Conservation (phyloP, 345 rosid species). For the Salix dunnii region DNA sequence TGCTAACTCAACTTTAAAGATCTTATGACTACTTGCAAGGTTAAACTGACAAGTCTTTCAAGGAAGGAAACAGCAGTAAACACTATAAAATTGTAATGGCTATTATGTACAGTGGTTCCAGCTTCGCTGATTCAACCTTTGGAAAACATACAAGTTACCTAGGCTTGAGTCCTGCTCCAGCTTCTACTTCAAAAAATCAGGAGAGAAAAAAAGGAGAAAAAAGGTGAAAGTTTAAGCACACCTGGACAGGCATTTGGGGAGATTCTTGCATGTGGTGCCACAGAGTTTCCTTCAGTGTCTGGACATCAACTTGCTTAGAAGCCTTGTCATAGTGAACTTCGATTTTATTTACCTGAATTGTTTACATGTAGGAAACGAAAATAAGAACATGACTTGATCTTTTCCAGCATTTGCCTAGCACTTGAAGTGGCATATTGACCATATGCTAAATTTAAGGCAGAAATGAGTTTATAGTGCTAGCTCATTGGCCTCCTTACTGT, state of each 20-base stretch:
- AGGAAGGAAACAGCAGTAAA: neutral
- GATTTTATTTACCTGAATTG: slow-evolving; percentile 63
- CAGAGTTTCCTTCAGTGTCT: slow-evolving; percentile 72
- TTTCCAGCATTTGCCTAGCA: too few relatives aligned
- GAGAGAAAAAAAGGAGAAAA: neutral
- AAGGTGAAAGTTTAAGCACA: slow-evolving; percentile 6
- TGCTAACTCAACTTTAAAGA: too few relatives aligned
- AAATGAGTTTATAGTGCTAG: too few relatives aligned
- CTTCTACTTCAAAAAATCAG: neutral
- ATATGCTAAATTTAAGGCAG: too few relatives aligned
- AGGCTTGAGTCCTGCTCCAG: too few relatives aligned
- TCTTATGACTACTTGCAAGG: neutral
- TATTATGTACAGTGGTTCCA: neutral
- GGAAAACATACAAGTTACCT: neutral
- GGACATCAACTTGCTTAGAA: slow-evolving; percentile 93
- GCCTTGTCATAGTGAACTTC: slow-evolving; percentile 84
- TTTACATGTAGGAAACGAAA: neutral
- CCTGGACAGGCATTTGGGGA: slow-evolving; percentile 46
- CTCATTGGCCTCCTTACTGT: neutral
- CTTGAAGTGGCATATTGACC: too few relatives aligned
- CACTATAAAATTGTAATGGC: neutral
- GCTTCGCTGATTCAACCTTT: neutral
- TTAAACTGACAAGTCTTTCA: neutral
- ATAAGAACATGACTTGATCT: neutral
- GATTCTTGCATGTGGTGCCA: slow-evolving; percentile 68